phyloP scores from a whole-genome alignment of 805 yeast species.

The Wickerhamia fluorescens region DNA sequence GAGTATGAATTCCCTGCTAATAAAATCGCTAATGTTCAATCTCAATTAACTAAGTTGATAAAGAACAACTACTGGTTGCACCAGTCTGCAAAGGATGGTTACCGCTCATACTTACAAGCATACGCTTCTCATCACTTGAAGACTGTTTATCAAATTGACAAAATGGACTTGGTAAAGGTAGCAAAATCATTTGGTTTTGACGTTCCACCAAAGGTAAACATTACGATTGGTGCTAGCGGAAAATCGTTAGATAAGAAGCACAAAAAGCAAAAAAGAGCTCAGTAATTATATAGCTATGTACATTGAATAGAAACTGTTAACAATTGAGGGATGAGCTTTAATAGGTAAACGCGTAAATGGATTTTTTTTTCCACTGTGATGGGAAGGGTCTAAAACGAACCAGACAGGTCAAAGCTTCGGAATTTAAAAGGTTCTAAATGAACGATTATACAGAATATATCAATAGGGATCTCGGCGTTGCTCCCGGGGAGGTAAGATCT shows the following conservation, averaged over 20 bases:
- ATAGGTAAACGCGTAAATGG: too few species aligned
- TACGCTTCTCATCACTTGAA: conserved; percentile 95
- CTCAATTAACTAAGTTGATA: conserved; percentile 85
- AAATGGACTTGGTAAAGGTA: conserved; percentile 87
- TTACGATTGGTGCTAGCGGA: conserved; percentile 91
- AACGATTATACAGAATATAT: conserved; percentile 4
- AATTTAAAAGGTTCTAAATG: too few species aligned
- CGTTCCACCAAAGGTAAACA: conserved; percentile 94
- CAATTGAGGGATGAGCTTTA: too few species aligned
- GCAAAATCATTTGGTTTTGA: conserved; percentile 94
- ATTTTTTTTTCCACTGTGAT: too few species aligned
- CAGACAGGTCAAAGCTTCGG: too few species aligned
- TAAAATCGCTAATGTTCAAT: conserved; percentile 94
- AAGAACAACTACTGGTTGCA: conserved; percentile 90
- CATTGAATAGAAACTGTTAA: too few species aligned
- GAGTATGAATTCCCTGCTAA: conserved; percentile 94
- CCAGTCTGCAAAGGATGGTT: conserved; percentile 95
- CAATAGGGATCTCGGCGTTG: conserved; percentile 1
- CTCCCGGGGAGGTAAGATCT: neutral
- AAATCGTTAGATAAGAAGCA: conserved; percentile 47
- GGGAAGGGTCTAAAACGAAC: conserved; percentile 2
- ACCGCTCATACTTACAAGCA: conserved; percentile 93
- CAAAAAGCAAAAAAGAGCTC: conserved; percentile 34
- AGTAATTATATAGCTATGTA: too few species aligned
- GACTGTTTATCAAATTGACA: conserved; percentile 94